Evolutionary conservation across 768 basidiomycete species (phyloP).

Genomic region (Pholiota conissans): DNA sequence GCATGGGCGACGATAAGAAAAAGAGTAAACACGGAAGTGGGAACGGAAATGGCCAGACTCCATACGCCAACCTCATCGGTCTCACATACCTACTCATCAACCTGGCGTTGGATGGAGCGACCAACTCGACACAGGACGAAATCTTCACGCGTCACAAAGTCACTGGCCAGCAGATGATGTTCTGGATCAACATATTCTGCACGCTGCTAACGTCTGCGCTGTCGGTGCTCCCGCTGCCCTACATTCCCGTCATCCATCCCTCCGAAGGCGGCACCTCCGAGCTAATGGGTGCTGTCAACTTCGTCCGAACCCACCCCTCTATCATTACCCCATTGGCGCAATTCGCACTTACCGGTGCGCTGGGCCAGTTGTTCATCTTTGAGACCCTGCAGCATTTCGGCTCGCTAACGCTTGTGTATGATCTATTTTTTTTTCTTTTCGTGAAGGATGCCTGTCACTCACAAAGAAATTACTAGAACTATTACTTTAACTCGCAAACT

Average conservation of each 20-base stretch:
- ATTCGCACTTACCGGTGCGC: constrained; percentile 87
- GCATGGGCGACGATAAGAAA: constrained; percentile 64
- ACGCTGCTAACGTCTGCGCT: constrained; percentile 71
- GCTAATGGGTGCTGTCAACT: constrained; percentile 65
- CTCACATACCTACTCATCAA: constrained; percentile 80
- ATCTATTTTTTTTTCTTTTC: neutral
- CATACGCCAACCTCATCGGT: constrained; percentile 68
- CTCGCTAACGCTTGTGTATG: constrained; percentile 82
- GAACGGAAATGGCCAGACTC: constrained; percentile 26
- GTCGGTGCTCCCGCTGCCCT: constrained; percentile 71
- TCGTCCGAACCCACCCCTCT: constrained; percentile 76
- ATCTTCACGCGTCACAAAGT: constrained; percentile 79
- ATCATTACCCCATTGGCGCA: constrained; percentile 73
- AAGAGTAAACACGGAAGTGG: constrained; percentile 36
- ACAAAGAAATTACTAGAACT: constrained; percentile 50
- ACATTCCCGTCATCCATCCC: constrained; percentile 82
- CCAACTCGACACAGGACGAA: constrained; percentile 96
- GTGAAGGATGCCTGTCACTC: neutral
- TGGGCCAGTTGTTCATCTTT: constrained; percentile 98
- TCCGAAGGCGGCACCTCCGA: constrained; percentile 59
- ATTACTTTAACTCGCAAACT: constrained; percentile 96
- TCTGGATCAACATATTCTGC: constrained; percentile 92
- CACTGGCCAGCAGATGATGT: constrained; percentile 98
- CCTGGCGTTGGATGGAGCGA: constrained; percentile 87
- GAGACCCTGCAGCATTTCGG: constrained; percentile 93